Evolutionary conservation across 2,329 filamentous ascomycete genomes (phyloP).

Genomic region (Venturia carpophila): DNA sequence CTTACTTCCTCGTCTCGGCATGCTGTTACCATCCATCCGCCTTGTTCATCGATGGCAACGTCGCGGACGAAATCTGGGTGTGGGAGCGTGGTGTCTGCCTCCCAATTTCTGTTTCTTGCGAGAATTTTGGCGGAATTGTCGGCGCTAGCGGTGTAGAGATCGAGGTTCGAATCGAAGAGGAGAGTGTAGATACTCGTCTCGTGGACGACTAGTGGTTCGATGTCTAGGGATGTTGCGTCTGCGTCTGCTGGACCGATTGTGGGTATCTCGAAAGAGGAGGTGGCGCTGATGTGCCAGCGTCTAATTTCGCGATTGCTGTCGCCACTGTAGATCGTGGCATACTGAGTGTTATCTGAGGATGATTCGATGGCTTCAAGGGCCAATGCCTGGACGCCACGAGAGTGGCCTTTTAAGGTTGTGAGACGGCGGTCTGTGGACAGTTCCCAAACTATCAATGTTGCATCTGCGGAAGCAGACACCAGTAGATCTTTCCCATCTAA

Average conservation of each 20-base stretch:
- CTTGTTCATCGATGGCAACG: constrained; percentile 59
- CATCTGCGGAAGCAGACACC: constrained; percentile 41
- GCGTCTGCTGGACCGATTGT: constrained; percentile 15
- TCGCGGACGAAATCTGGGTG: constrained; percentile 90
- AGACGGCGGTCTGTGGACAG: constrained; percentile 58
- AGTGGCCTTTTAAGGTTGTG: constrained; percentile 69
- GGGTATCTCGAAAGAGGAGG: constrained; percentile 46
- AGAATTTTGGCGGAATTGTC: constrained; percentile 84
- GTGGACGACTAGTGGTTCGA: constrained; percentile 62
- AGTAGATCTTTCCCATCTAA: constrained; percentile 52
- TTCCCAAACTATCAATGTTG: constrained; percentile 66
- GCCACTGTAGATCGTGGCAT: constrained; percentile 58
- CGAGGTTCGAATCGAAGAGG: constrained; percentile 61
- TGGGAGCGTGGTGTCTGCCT: constrained; percentile 59
- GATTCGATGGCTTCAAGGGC: constrained; percentile 57
- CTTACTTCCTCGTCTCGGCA: constrained; percentile 88
- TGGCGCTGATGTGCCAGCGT: constrained; percentile 58
- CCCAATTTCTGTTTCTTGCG: constrained; percentile 59
- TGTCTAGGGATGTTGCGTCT: constrained; percentile 29
- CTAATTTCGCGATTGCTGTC: constrained; percentile 59
- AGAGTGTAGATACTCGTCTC: constrained; percentile 86
- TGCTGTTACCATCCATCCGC: constrained; percentile 74
- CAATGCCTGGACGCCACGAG: constrained; percentile 72
- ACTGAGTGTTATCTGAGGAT: constrained; percentile 33
- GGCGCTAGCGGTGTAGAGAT: constrained; percentile 88